These are phyloP conservation scores for Vigna radiata DNA, from an alignment of 306 rosid species.

Conservation along the genomic window DNA sequence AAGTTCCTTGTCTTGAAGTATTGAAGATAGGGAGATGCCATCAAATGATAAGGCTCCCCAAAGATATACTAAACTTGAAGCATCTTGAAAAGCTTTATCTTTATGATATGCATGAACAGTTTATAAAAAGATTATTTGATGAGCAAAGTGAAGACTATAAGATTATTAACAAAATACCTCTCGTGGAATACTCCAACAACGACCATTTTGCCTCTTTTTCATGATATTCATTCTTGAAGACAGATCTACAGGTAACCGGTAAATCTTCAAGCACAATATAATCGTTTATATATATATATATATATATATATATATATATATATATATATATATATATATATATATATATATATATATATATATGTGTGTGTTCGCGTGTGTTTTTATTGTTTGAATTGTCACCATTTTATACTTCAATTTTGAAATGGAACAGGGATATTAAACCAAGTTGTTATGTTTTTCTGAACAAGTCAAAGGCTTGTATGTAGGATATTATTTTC, in stretches of 20 bases:
- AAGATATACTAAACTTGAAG: not conserved
- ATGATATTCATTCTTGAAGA: not conserved
- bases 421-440: not conserved
- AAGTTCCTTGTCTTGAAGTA: not conserved
- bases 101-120: not conserved
- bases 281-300: not conserved
- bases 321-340: no score
- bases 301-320: no score
- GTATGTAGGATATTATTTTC: no score
- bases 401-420: not conserved
- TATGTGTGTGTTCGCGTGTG: no score
- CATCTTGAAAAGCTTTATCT: not conserved
- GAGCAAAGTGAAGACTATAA: not conserved
- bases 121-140: not conserved
- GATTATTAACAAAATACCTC: not conserved
- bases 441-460: not conserved
- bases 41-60: not conserved
- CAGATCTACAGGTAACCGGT: not conserved
- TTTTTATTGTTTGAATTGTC: not conserved
- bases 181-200: not conserved
- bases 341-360: no score
- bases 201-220: not conserved
- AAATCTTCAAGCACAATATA: not conserved
- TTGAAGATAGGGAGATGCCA: slow-evolving; percentile 8
- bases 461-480: no score